Evolutionary conservation across 2,329 filamentous ascomycete genomes (phyloP), one percentile per base, ranked within the genome.

Genomic region (Zymoseptoria passerinii): DNA sequence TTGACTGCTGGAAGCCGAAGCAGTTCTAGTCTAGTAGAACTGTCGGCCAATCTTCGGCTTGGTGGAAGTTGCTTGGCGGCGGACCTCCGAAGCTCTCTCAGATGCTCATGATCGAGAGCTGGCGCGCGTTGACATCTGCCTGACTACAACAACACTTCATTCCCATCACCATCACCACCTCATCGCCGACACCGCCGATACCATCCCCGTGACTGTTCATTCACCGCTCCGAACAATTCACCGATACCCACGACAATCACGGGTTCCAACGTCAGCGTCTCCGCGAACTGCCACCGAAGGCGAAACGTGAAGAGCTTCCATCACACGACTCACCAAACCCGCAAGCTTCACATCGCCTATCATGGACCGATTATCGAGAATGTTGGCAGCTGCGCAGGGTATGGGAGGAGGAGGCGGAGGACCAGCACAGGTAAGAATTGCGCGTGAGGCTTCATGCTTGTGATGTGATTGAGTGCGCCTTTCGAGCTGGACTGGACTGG

Each of bases 301-400:
- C 35, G 35, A 44, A 44, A 44, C 35, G 13, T 16, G 35, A 44
- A 50, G n/a, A 20, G n/a, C 23, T 20, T 50, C 50, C 50, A 23
- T 27, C 23, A n/a, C 50, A 52, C 50, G 50, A 52, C 50, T 28
- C 50, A 52, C 50, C 4, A 20, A 20, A 4, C 6, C n/a, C 19
- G 16, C 19, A 20, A 6, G 16, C 19, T 7, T 50, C 49, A 50
- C 19, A 50, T n/a, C 60, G 58, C 63, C 56, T 59, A 79, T 65
- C 60, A 97, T 96, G 92, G 92, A 97, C 73, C 87, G 92, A 73
- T 86, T 96, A 75, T 91, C 89, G 77, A 85, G 88, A 74, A 88
- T 96, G 85, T 83, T 96, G 68, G 86, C 88, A 64, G 83, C 83
- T 65, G 88, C 89, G 69, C 81, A 84, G 70, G 79, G 80, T 72